Evolutionary conservation across 495 filamentous ascomycete species (phyloP).

Genomic region (Neohortaea acidophila): DNA sequence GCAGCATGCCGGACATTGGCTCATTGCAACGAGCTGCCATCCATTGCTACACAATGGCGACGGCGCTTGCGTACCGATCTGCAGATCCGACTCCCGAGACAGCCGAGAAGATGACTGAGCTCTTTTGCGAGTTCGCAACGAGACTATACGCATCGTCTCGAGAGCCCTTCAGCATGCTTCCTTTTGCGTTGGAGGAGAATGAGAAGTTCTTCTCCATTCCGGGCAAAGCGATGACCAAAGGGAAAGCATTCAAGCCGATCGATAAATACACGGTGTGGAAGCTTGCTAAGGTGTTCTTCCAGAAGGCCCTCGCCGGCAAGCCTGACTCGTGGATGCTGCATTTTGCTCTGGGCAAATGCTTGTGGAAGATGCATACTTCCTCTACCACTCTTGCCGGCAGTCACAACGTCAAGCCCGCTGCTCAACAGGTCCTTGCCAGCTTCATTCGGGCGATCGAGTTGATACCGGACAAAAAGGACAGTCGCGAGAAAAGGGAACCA

Average conservation of each 20-base stretch:
- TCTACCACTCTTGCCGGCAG: slow-evolving; percentile 26
- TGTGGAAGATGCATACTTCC: slow-evolving; percentile 81
- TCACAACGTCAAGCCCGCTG: slow-evolving; percentile 18
- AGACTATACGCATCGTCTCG: slow-evolving; percentile 83
- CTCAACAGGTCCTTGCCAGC: slow-evolving; percentile 49
- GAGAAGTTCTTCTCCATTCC: slow-evolving; percentile 60
- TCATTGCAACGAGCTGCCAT: slow-evolving; percentile 68
- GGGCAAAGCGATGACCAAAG: slow-evolving; percentile 56
- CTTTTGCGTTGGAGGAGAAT: slow-evolving; percentile 36
- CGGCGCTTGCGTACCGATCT: slow-evolving; percentile 52
- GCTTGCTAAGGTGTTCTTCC: slow-evolving; percentile 67
- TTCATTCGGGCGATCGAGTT: slow-evolving; percentile 60
- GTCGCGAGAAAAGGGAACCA: slow-evolving; percentile 48
- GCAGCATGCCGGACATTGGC: slow-evolving; percentile 57
- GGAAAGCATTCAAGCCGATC: slow-evolving; percentile 57
- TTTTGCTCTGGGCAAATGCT: slow-evolving; percentile 84
- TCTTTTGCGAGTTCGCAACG: slow-evolving; percentile 81
- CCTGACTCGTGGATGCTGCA: slow-evolving; percentile 76
- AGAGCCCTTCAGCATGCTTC: slow-evolving; percentile 78
- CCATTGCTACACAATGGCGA: slow-evolving; percentile 83
- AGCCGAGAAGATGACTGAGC: slow-evolving; percentile 52
- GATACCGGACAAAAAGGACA: slow-evolving; percentile 67
- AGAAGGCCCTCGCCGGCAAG: slow-evolving; percentile 53
- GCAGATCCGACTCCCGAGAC: slow-evolving; percentile 48
- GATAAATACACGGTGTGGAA: slow-evolving; percentile 67